These are phyloP conservation scores for Cordia subcordata DNA, from an alignment of 257 asterid genomes.

Conservation along the genomic window DNA sequence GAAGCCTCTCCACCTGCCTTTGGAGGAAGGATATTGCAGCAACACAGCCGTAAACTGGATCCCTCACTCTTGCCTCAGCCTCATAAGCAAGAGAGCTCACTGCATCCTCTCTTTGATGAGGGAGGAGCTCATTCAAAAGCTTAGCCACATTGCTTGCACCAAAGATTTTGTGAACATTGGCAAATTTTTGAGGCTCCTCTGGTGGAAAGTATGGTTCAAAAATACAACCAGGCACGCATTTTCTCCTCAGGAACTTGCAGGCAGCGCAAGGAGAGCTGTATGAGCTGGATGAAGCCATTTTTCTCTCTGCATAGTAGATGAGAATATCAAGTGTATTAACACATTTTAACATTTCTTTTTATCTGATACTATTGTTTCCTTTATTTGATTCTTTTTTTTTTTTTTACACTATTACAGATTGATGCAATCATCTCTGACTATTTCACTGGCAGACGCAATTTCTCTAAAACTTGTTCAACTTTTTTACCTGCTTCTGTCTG, in stretches of 20 bases:
- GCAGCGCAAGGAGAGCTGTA: conserved; percentile 57
- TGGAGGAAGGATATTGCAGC: conserved; percentile 45
- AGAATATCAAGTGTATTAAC: too few relatives aligned
- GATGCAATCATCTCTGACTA: not conserved
- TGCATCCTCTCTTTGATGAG: conserved; percentile 48
- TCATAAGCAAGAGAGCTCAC: conserved; percentile 45
- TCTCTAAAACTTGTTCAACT: not conserved
- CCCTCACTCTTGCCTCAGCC: conserved; percentile 43
- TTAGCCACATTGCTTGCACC: conserved; percentile 44
- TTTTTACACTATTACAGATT: not conserved
- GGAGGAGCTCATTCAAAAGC: conserved; percentile 39
- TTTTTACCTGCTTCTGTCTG: too few relatives aligned
- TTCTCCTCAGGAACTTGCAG: conserved; percentile 48
- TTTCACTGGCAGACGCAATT: not conserved
- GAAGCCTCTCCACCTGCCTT: conserved; percentile 35
- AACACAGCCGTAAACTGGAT: conserved; percentile 50
- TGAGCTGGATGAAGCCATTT: conserved; percentile 53
- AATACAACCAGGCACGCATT: conserved; percentile 36
- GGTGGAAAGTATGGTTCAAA: conserved; percentile 45
- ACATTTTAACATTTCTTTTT: too few relatives aligned
- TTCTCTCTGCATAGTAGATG: conserved; percentile 1
- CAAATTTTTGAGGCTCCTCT: conserved; percentile 46
- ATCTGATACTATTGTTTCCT: too few relatives aligned
- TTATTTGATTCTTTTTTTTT: too few relatives aligned
- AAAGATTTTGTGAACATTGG: conserved; percentile 45